Percentiles rank a stretch among this genome's conserved stretches.
These are phyloP conservation scores for Apostasia shenzhenica DNA, from an alignment of 106 monocot genomes.

Conservation along the genomic window DNA sequence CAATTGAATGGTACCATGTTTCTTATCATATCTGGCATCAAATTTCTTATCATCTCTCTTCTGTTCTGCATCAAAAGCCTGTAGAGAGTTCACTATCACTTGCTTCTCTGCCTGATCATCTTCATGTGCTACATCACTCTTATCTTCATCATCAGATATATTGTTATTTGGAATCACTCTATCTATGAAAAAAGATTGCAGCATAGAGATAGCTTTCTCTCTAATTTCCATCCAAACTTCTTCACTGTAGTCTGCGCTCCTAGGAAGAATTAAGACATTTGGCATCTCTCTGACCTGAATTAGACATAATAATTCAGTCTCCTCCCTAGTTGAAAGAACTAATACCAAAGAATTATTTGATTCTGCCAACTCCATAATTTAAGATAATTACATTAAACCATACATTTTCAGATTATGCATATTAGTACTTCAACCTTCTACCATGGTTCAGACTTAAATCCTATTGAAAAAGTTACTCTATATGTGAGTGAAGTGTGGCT, in stretches of 20 bases:
- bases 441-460: too few relatives aligned
- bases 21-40: constrained; percentile 26
- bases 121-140: constrained; percentile 46
- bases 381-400: too few relatives aligned
- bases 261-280: constrained; percentile 92
- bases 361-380: too few relatives aligned
- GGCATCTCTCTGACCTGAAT: constrained; percentile 96
- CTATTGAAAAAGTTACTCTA: too few relatives aligned
- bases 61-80: constrained; percentile 25
- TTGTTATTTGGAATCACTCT: constrained; percentile 62
- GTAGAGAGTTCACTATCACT: constrained; percentile 34
- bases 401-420: too few relatives aligned
- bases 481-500: too few relatives aligned
- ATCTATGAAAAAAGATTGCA: constrained; percentile 80
- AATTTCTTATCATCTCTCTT: constrained; percentile 42
- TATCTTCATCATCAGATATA: constrained; percentile 81
- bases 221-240: constrained; percentile 99
- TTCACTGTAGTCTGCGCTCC: constrained; percentile 98
- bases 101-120: constrained; percentile 40
- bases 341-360: too few relatives aligned
- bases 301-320: constrained; percentile 2
- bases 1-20: constrained; percentile 18
- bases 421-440: too few relatives aligned
- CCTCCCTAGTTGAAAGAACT: not conserved
- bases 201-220: constrained; percentile 73